phyloP scores from a whole-genome alignment of 441 rosid genomes.

The Biscutella laevigata region DNA sequence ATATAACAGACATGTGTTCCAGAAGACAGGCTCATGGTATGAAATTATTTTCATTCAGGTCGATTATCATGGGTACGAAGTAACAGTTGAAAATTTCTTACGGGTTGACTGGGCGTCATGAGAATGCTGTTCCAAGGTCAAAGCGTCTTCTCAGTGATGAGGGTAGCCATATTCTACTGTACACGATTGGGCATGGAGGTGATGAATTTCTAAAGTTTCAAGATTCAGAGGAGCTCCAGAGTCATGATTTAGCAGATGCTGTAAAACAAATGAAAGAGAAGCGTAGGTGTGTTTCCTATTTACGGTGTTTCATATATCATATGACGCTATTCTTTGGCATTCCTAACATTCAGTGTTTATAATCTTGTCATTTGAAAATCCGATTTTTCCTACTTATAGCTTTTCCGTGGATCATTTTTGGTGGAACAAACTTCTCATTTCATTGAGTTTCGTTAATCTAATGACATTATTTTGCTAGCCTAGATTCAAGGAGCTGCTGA shows the following conservation, averaged over 20 bases:
- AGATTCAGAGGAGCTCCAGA: conserved; percentile 96
- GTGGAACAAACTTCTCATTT: neutral
- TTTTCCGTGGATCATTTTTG: neutral
- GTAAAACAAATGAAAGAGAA: conserved; percentile 99
- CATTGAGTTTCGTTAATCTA: neutral
- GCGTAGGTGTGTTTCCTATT: conserved; percentile 38
- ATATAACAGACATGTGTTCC: neutral
- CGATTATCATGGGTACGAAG: conserved; percentile 96
- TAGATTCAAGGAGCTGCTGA: conserved; percentile 90
- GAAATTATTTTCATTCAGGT: conserved; percentile 47
- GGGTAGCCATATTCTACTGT: conserved; percentile 93
- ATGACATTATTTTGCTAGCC: conserved; percentile 23
- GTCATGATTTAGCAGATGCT: conserved; percentile 99
- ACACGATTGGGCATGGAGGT: conserved; percentile 99
- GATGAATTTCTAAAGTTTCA: conserved; percentile 94
- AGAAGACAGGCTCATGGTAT: conserved; percentile 24
- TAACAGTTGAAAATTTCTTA: conserved; percentile 77
- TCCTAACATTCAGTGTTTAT: neutral
- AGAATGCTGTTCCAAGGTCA: conserved; percentile 90
- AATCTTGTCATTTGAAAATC: neutral
- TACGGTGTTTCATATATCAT: conserved; percentile 5
- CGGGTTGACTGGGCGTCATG: conserved; percentile 93
- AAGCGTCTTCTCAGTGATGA: conserved; percentile 95
- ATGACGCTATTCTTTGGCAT: conserved; percentile 6
- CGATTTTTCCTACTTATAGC: neutral